Percentiles rank a stretch among this genome's conserved stretches.
These are phyloP conservation scores for Fusarium compactum DNA, from an alignment of 2,329 filamentous ascomycete species.

Conservation along the genomic window DNA sequence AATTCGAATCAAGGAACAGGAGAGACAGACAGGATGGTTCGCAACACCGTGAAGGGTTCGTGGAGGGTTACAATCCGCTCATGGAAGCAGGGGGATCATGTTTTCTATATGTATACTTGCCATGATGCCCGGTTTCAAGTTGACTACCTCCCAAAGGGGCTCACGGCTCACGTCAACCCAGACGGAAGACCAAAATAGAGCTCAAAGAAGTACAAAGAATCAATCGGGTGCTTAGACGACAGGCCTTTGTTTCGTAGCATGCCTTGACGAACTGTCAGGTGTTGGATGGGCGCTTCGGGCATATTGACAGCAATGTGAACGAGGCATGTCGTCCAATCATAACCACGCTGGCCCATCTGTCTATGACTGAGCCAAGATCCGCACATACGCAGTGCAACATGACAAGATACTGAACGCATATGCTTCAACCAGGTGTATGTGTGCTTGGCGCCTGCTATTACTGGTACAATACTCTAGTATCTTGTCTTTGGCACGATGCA, in stretches of 20 bases:
- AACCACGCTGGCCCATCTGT: conserved; percentile 29
- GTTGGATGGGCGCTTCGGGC: conserved; percentile 16
- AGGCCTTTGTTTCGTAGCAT: conserved; percentile 30
- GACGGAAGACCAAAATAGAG: conserved; percentile 39
- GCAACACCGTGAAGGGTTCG: conserved; percentile 9
- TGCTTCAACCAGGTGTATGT: conserved; percentile 6
- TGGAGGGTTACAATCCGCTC: conserved; percentile 20
- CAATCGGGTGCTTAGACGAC: conserved; percentile 16
- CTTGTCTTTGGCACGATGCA: conserved; percentile 10
- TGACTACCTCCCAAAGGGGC: background rate
- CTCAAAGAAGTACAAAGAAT: conserved; percentile 18
- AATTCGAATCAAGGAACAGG: conserved; percentile 22
- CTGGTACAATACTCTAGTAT: conserved; percentile 30
- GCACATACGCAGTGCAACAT: conserved; percentile 40
- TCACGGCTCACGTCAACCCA: background rate
- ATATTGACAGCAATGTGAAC: conserved; percentile 11
- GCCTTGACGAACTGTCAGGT: conserved; percentile 3
- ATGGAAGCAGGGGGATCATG: conserved; percentile 23
- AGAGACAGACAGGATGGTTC: background rate
- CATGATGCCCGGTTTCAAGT: conserved; percentile 12
- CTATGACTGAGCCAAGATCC: conserved; percentile 43
- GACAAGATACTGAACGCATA: conserved; percentile 33
- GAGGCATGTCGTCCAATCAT: conserved; percentile 33
- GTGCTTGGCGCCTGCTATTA: conserved; percentile 36
- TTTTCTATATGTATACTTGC: conserved; percentile 44